Evolutionary conservation across 352 stramenopile species (phyloP), one percentile per base, ranked within the genome.

Genomic region (Phytophthora sansomeana): DNA sequence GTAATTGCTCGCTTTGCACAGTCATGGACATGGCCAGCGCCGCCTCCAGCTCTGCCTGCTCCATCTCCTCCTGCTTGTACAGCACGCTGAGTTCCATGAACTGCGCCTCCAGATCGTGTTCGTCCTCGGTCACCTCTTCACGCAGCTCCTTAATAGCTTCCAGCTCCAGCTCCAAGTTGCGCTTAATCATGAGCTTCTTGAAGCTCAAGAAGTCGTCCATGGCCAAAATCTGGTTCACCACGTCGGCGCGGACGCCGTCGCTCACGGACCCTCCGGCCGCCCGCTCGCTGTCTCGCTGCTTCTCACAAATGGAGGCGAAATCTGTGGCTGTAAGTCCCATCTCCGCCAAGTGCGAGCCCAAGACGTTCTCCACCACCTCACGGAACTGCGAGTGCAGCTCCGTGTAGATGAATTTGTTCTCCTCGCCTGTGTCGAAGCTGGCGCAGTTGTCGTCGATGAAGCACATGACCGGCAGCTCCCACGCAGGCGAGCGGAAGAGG

Each of bases 121-220:
- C 74, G 9, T 59, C 69, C 39, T 77, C 63, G 0, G 72, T 50
- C 16, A 73, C 73, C 39, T 90, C 76, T 14, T 95, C 81, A 6
- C 87, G 80, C 19, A 97, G 70, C 44, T 86, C 85, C 35, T 87
- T 88, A 56, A 97, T 91, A 4, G 87, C 88, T 58, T 97, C 91
- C 17, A 97, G 76, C 74, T 97, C 89, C 35, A 97, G 83, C 67
- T 97, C 91, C 17, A 96, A 74, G 64, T 97, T 97, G 56, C 87
- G 85, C 74, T 97, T 97, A 39, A 95, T 73, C 91, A 97, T 97
- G 66, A 97, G 83, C 65, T 96, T 97, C 73, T 97, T 97, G 73
- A 97, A 97, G 30, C 86, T 95, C 46, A 96, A 46, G 60, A 97
- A 97, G 73, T 97, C 90, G 67, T 97, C 87, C 71, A 96, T 93